These are phyloP conservation scores for Fusarium decemcellulare DNA, from an alignment of 2,329 filamentous ascomycete genomes.

Conservation along the genomic window DNA sequence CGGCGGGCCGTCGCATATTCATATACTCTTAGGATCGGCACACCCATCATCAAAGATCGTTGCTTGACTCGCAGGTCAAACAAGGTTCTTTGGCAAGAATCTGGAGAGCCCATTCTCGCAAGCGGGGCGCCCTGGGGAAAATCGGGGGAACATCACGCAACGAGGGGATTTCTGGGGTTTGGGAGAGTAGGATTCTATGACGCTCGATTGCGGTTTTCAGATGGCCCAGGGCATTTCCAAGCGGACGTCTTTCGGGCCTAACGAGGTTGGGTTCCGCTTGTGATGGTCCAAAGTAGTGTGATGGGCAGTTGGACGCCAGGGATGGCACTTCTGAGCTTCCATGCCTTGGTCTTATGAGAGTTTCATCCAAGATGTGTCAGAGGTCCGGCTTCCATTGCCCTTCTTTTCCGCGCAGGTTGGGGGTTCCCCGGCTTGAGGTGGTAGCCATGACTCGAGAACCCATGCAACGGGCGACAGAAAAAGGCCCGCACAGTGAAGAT, in stretches of 20 bases:
- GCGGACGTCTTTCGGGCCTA: conserved; percentile 12
- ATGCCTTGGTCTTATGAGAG: too few relatives aligned
- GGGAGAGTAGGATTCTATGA: background rate
- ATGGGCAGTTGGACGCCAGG: background rate
- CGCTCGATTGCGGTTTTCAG: conserved; percentile 25
- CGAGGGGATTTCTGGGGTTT: background rate
- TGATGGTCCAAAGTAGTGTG: background rate
- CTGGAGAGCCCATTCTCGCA: background rate
- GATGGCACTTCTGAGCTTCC: background rate
- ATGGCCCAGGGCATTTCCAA: conserved; percentile 26
- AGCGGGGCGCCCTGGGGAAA: background rate
- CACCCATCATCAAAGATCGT: background rate
- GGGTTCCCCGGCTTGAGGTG: background rate
- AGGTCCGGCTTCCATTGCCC: conserved; percentile 3
- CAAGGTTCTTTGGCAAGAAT: conserved; percentile 27
- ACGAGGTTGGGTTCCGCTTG: background rate
- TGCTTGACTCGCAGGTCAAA: conserved; percentile 29
- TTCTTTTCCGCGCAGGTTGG: background rate
- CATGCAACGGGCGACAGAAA: too few relatives aligned
- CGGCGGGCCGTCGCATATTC: conserved; percentile 26
- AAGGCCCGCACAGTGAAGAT: background rate
- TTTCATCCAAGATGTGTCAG: background rate
- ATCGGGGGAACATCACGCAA: conserved; percentile 2
- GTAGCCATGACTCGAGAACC: conserved; percentile 1
- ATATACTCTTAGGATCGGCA: conserved; percentile 35